These are phyloP conservation scores for Hyphopichia fennica DNA, from an alignment of 1,139 yeast genomes.

Conservation along the genomic window DNA sequence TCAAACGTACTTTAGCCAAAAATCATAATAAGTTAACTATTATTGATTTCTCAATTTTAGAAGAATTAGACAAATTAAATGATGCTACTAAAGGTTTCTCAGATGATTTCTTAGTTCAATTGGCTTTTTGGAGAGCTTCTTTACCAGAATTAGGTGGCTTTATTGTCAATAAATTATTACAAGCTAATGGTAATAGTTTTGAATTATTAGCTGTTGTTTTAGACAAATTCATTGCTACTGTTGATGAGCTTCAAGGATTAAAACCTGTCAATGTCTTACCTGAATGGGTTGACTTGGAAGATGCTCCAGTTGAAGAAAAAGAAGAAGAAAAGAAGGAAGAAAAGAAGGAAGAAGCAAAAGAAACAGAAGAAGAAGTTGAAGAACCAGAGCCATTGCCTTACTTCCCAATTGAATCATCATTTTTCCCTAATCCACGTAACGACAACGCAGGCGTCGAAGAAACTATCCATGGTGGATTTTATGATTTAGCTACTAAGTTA, in stretches of 20 bases:
- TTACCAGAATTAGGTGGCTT: constrained; percentile 64
- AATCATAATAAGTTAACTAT: constrained; percentile 54
- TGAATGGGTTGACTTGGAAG: constrained; percentile 41
- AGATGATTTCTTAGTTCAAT: constrained; percentile 70
- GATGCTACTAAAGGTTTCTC: constrained; percentile 79
- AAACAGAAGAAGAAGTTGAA: constrained; percentile 23
- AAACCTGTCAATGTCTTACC: constrained; percentile 45
- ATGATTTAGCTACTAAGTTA: constrained; percentile 67
- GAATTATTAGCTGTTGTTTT: constrained; percentile 83
- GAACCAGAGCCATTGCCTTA: constrained; percentile 41
- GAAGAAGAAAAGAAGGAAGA: constrained; percentile 12
- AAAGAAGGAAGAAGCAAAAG: constrained; percentile 15
- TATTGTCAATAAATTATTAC: constrained; percentile 75
- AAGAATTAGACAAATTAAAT: constrained; percentile 41
- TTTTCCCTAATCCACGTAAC: constrained; percentile 56
- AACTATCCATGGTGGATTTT: constrained; percentile 35
- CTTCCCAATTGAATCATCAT: constrained; percentile 61
- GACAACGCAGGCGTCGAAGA: constrained; percentile 30
- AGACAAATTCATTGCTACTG: constrained; percentile 61
- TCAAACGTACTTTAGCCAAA: constrained; percentile 55
- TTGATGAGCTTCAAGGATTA: constrained; percentile 48
- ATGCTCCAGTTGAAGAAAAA: constrained; percentile 18
- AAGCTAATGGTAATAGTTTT: constrained; percentile 78
- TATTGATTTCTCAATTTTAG: constrained; percentile 62
- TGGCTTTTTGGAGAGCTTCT: constrained; percentile 76